Evolutionary conservation across 2,329 filamentous ascomycete genomes (phyloP).

Genomic region (Coniochaeta hoffmannii): DNA sequence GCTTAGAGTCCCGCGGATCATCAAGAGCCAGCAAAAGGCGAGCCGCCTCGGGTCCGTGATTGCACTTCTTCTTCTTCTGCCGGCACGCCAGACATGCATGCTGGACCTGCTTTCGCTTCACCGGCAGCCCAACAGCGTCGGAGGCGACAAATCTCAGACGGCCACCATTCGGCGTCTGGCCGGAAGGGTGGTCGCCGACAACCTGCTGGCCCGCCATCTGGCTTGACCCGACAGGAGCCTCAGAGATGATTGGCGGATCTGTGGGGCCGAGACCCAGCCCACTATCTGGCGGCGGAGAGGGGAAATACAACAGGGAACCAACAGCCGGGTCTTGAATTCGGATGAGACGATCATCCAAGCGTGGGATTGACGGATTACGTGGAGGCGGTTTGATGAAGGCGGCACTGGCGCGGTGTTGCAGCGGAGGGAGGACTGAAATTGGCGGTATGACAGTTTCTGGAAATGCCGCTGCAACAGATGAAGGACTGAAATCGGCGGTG

Average conservation of each 20-base stretch:
- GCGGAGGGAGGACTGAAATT: not conserved
- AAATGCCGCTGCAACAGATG: not conserved
- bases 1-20: not conserved
- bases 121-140: conserved; percentile 42
- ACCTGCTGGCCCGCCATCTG: not conserved
- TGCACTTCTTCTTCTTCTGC: conserved; percentile 35
- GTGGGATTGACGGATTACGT: not conserved
- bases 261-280: not conserved
- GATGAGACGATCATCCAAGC: not conserved
- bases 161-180: not conserved
- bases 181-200: not conserved
- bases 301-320: not conserved
- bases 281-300: not conserved
- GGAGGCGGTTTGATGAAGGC: not conserved
- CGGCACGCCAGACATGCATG: conserved; percentile 50
- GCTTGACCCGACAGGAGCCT: not conserved
- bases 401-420: not conserved
- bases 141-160: conserved; percentile 48
- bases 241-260: not conserved
- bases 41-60: conserved; percentile 17
- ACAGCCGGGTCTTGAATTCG: not conserved
- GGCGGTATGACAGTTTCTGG: not conserved
- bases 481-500: not conserved
- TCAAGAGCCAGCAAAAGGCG: not conserved
- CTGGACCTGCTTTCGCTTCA: conserved; percentile 52